Evolutionary conservation across 1,284 basidiomycete genomes (phyloP), one percentile per base, ranked within the genome.

Genomic region (Rhodotorula glutinis): DNA sequence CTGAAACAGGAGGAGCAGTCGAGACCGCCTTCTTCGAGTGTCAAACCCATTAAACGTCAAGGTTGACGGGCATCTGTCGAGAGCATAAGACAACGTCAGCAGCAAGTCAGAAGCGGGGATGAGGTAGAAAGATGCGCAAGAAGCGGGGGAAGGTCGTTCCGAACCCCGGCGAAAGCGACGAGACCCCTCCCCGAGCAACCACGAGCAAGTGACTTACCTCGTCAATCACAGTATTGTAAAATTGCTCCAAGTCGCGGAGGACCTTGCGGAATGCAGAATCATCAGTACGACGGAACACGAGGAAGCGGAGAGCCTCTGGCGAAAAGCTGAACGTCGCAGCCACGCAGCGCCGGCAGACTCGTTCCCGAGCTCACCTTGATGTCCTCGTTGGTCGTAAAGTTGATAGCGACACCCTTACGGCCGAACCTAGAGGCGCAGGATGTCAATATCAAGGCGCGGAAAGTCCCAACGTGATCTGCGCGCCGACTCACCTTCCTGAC

Each of bases 351-450:
- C 14, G 29, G 30, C 21, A 38, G 21, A n/a, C n/a, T n/a, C n/a
- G n/a, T n/a, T 7, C 9, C 53, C 11, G 25, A 2, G 21, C 56
- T 30, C 19, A 59, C 58, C 33, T 88, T 87, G 74, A 93, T 90
- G 76, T 93, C 91, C 74, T 92, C 91, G 60, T 91, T 86, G 16
- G 91, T 93, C 53, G 93, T 91, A 77, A 93, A 94, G 80, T 89
- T 96, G 80, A 90, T 92, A 62, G 87, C 92, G 51, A 63, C 62
- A 47, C 62, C 62, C 44, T 63, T 63, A 51, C 62, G 62, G 74
- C 91, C 93, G 82, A 92, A 97, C 65, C 94, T 41, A 16, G 23
- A 16, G 33, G 17, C 27, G 19, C 19, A 21, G 25, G 23, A 2
- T 13, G 49, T 27, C 25, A 51, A 25, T 51, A n/a, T 8, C 19